These are phyloP conservation scores for Cicer pinnatifidum DNA, from an alignment of 306 rosid species.

Conservation along the genomic window DNA sequence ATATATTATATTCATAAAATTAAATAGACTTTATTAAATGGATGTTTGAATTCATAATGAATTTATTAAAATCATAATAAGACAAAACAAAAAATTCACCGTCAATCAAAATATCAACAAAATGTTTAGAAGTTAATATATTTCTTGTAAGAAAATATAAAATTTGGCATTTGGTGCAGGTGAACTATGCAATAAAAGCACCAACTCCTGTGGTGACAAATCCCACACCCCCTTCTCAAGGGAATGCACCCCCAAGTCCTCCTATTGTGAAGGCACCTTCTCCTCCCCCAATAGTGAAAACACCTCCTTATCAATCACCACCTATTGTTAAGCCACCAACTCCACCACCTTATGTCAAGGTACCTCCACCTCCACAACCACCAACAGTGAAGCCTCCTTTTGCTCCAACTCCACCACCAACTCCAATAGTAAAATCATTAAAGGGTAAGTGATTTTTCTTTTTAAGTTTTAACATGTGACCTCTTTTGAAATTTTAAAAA, in stretches of 20 bases:
- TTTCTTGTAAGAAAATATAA: not conserved
- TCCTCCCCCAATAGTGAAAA: slow-evolving; percentile 29
- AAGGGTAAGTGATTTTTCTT: slow-evolving; percentile 49
- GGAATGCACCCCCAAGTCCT: slow-evolving; percentile 38
- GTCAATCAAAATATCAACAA: not conserved
- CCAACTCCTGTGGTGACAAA: slow-evolving; percentile 13
- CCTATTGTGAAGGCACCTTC: slow-evolving; percentile 47
- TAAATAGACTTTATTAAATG: not conserved
- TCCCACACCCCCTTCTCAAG: slow-evolving; percentile 39
- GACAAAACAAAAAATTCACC: not conserved
- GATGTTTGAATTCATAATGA: not conserved
- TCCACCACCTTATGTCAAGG: slow-evolving; percentile 8
- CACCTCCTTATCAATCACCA: slow-evolving; percentile 22
- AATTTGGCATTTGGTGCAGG: slow-evolving; percentile 43
- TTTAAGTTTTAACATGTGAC: not conserved
- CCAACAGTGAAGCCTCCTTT: slow-evolving; percentile 42
- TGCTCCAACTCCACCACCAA: slow-evolving; percentile 47
- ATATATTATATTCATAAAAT: slow-evolving; percentile 2
- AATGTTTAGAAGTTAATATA: not conserved
- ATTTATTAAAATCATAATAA: no score
- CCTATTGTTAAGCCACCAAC: slow-evolving; percentile 10
- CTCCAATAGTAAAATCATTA: slow-evolving; percentile 58
- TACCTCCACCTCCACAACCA: slow-evolving; percentile 45
- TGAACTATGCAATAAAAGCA: slow-evolving; percentile 41
- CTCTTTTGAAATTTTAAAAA: no score